Conservation (phyloP, 768 basidiomycete genomes). For the Aureoboletus auriporus region DNA sequence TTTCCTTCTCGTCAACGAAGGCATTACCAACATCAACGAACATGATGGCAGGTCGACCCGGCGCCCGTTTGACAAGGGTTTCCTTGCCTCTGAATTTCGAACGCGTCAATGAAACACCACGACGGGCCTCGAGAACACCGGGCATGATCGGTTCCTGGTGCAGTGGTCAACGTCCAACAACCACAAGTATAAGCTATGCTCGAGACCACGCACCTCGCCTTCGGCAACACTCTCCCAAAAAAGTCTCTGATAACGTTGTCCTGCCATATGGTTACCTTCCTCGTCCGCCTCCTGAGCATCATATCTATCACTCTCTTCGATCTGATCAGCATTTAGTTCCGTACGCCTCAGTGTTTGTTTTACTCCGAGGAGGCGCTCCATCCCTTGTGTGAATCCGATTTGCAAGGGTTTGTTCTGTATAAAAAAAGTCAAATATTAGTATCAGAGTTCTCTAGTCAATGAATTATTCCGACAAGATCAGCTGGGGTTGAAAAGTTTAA, state of each 20-base stretch:
- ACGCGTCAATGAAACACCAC: constrained; percentile 35
- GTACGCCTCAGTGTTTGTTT: constrained; percentile 20
- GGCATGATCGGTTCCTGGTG: constrained; percentile 62
- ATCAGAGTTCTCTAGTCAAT: neutral
- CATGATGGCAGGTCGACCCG: constrained; percentile 52
- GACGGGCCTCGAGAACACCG: constrained; percentile 47
- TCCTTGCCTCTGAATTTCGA: constrained; percentile 36
- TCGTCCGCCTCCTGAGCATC: constrained; percentile 60
- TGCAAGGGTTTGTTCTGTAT: constrained; percentile 62
- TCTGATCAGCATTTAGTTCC: constrained; percentile 2
- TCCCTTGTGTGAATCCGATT: constrained; percentile 73
- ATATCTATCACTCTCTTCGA: constrained; percentile 26
- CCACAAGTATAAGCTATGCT: neutral
- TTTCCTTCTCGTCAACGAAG: constrained; percentile 59
- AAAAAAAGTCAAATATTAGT: constrained; percentile 1
- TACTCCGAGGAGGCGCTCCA: constrained; percentile 79
- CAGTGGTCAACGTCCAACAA: constrained; percentile 1
- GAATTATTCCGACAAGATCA: constrained; percentile 33
- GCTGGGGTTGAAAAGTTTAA: constrained; percentile 72
- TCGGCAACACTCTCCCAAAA: constrained; percentile 82
- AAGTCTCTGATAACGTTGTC: constrained; percentile 62
- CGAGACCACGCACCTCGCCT: constrained; percentile 47
- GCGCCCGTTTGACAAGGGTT: constrained; percentile 34
- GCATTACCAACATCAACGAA: constrained; percentile 74
- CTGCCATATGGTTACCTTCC: constrained; percentile 51